Base-by-base conservation (phyloP, 495 filamentous ascomycete species). In the Copromyces sp. region DNA sequence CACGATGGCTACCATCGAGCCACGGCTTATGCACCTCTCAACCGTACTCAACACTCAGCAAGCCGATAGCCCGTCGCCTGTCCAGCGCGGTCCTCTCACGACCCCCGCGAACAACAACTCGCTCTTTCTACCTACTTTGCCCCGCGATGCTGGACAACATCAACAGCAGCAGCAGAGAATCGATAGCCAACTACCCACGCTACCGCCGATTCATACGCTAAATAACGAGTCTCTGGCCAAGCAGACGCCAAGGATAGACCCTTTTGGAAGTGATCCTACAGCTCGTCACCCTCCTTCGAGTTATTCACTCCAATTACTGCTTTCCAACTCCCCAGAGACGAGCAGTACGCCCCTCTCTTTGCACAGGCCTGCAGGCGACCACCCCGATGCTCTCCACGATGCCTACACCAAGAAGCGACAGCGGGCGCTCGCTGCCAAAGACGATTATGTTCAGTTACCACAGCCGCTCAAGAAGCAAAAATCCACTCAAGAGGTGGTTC, bases 1-100 rank as follows among this genome's bases (percentile, higher is more conserved):
- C 80, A 85, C 80, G 79, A 86, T 86, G 84, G 84, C 84, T 75
- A 88, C 85, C 71, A 87, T 88, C 79, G 87, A 89, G 84, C 87
- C 87, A 75, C 82, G 86, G 77, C 82, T 89, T 47, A 88, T 87
- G 75, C 84, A 87, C 77, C 82, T 89, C 70, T 65, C 53, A 65
- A 65, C 53, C 14, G 53, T 65, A 35, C 82, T 89, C 78, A 87
- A 87, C 78, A 82, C 84, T 74, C 79, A 81, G 73, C 83, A 79
- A 74, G 81, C 78, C 69, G 79, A 79, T 73, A 76, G 77, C 68
- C 82, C 86, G 8, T 84, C 85, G 39, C 84, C 85, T 39, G 80
- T 86, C 70, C 82, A 84, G 72, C 72, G 73, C 35, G 75, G 79
- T 5, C 81, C 84, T 20, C 77, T 82, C 35, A 65, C 59, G 78